Percentiles rank a stretch among this genome's conserved stretches.
phyloP scores from a whole-genome alignment of 2,329 filamentous ascomycete species.

The Fusarium sp. region DNA sequence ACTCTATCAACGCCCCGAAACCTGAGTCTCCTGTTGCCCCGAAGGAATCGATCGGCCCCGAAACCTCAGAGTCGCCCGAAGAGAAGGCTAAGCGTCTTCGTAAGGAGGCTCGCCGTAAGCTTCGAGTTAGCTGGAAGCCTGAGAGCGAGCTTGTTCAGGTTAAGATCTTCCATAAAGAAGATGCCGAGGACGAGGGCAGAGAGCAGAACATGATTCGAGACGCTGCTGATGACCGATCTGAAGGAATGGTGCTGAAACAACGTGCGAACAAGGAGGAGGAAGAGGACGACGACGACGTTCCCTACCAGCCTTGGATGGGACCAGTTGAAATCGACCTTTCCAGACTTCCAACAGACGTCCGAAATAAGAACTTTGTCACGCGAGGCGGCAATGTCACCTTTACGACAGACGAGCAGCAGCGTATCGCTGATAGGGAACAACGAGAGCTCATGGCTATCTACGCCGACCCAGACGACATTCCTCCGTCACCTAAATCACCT shows the following conservation, averaged over 20 bases:
- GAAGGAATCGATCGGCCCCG: slow-evolving; percentile 63
- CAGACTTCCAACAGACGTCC: slow-evolving; percentile 60
- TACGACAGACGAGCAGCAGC: slow-evolving; percentile 67
- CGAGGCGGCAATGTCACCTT: slow-evolving; percentile 67
- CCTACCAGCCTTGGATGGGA: slow-evolving; percentile 66
- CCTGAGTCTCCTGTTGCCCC: slow-evolving; percentile 60
- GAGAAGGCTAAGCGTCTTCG: slow-evolving; percentile 76
- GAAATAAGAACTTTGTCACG: slow-evolving; percentile 65
- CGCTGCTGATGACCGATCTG: slow-evolving; percentile 78
- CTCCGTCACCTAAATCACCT: slow-evolving; percentile 69
- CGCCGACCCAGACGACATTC: slow-evolving; percentile 66
- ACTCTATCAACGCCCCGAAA: slow-evolving; percentile 62
- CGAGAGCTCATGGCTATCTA: slow-evolving; percentile 74
- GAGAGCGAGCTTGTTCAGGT: slow-evolving; percentile 76
- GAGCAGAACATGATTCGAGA: slow-evolving; percentile 77
- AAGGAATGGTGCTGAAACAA: slow-evolving; percentile 76
- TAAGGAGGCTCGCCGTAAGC: slow-evolving; percentile 77
- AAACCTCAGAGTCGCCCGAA: slow-evolving; percentile 75
- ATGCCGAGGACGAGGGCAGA: slow-evolving; percentile 76
- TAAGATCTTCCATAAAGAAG: slow-evolving; percentile 78
- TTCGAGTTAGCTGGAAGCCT: slow-evolving; percentile 79
- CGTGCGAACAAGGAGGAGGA: slow-evolving; percentile 63
- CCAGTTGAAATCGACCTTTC: slow-evolving; percentile 63
- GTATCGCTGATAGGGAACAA: slow-evolving; percentile 69
- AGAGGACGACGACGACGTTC: slow-evolving; percentile 70